Conservation (phyloP, 2,329 filamentous ascomycete genomes). For the Trichoderma harzianum region DNA sequence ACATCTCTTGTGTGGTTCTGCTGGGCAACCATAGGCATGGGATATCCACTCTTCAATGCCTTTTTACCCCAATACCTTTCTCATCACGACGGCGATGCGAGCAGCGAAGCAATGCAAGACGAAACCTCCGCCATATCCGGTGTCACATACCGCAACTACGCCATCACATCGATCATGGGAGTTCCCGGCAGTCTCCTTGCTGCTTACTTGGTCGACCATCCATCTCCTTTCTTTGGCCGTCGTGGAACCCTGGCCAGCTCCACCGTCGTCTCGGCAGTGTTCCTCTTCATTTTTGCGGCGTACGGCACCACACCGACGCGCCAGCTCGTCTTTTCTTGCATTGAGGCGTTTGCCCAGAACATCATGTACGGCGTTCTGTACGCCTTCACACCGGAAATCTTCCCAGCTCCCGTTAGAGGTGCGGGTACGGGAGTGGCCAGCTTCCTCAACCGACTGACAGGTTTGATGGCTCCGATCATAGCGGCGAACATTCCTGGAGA, state of each 20-base stretch:
- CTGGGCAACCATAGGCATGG: constrained; percentile 81
- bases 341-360: constrained; percentile 70
- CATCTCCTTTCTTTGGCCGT: constrained; percentile 61
- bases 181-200: constrained; percentile 75
- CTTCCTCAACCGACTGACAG: constrained; percentile 66
- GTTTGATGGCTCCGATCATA: constrained; percentile 65
- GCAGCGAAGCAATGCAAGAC: constrained; percentile 27
- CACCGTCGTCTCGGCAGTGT: constrained; percentile 64
- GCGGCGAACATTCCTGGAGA: constrained; percentile 59
- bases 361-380: constrained; percentile 77
- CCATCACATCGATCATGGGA: constrained; percentile 73
- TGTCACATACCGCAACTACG: constrained; percentile 73
- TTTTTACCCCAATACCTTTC: constrained; percentile 86
- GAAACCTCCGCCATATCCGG: constrained; percentile 39
- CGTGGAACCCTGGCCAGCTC: constrained; percentile 68
- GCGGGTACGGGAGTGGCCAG: constrained; percentile 70
- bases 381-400: constrained; percentile 73
- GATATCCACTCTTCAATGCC: constrained; percentile 83
- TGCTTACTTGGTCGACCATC: constrained; percentile 66
- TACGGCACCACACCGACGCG: constrained; percentile 53
- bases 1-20: constrained; percentile 68
- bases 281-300: constrained; percentile 64
- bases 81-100: constrained; percentile 36
- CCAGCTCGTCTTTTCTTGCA: constrained; percentile 64
- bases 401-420: constrained; percentile 68